Conservation (phyloP, 202 grass and related monocot genomes). For the Zizania palustris region DNA sequence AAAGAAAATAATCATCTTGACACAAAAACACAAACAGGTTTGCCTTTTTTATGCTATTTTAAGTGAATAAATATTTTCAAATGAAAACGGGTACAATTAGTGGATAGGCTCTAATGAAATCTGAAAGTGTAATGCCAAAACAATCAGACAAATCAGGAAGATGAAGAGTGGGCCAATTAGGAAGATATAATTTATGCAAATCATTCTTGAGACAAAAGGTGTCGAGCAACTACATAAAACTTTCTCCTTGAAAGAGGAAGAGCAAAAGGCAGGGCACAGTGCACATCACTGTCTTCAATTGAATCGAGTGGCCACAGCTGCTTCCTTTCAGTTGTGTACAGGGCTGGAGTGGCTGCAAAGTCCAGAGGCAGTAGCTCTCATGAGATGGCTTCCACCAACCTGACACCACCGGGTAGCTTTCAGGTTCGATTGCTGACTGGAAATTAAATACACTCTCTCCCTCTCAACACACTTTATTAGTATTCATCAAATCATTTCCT, state of each 20-base stretch:
- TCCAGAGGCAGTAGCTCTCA: not conserved
- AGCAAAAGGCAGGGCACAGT: constrained; percentile 19
- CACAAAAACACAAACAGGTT: not conserved
- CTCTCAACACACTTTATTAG: not conserved
- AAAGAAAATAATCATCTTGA: not conserved
- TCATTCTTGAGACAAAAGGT: constrained; percentile 35
- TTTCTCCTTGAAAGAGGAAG: constrained; percentile 18
- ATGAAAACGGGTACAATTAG: not conserved
- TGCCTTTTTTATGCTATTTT: not conserved
- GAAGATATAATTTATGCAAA: constrained; percentile 2
- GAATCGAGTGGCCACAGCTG: constrained; percentile 26
- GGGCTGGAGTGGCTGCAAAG: not conserved
- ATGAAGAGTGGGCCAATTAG: not conserved
- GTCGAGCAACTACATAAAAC: not conserved
- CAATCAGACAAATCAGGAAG: not conserved
- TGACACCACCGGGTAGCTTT: too few relatives aligned
- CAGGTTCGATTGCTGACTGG: too few relatives aligned
- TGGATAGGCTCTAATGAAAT: not conserved
- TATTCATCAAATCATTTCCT: constrained; percentile 10
- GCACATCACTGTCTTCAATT: constrained; percentile 37
- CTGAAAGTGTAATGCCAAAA: not conserved
- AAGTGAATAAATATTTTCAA: not conserved
- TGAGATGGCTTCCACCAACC: constrained; percentile 35
- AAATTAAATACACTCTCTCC: not conserved
- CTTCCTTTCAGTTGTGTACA: constrained; percentile 3